Evolutionary conservation across 805 yeast species (phyloP).

Genomic region (Candida sphagnicola): DNA sequence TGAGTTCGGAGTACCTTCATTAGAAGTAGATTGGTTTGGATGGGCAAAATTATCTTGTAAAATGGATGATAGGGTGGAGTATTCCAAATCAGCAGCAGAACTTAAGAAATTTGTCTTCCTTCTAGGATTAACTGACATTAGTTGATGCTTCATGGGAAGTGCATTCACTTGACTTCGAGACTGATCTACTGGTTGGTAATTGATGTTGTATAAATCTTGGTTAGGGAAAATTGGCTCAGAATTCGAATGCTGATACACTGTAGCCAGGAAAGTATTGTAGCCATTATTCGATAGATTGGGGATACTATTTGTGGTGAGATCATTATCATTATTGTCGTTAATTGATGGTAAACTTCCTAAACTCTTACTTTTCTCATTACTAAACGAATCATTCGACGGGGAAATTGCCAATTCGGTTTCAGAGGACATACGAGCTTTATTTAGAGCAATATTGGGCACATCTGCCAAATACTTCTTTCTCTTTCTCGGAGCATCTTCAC

Average conservation of each 20-base stretch:
- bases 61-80: conserved; percentile 63
- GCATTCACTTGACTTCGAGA: background rate
- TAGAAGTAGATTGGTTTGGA: conserved; percentile 23
- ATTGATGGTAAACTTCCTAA: background rate
- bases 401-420: background rate
- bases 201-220: conserved; percentile 6
- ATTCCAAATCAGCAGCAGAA: conserved; percentile 70
- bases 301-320: conserved; percentile 2
- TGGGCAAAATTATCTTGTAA: conserved; percentile 44
- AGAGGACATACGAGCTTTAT: background rate
- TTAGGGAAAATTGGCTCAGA: conserved; percentile 2
- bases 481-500: conserved; percentile 89
- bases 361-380: conserved; percentile 1
- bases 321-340: background rate
- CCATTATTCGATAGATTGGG: background rate
- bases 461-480: conserved; percentile 76
- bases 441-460: conserved; percentile 34
- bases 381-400: background rate
- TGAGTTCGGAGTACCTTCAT: conserved; percentile 37
- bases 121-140: conserved; percentile 5
- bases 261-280: background rate
- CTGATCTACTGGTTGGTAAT: background rate
- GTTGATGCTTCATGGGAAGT: background rate
- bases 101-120: conserved; percentile 52
- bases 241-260: conserved; percentile 5